Percentiles rank a stretch among this genome's conserved stretches.
Conservation (phyloP, 2,329 filamentous ascomycete species). For the Fonsecaea erecta region DNA sequence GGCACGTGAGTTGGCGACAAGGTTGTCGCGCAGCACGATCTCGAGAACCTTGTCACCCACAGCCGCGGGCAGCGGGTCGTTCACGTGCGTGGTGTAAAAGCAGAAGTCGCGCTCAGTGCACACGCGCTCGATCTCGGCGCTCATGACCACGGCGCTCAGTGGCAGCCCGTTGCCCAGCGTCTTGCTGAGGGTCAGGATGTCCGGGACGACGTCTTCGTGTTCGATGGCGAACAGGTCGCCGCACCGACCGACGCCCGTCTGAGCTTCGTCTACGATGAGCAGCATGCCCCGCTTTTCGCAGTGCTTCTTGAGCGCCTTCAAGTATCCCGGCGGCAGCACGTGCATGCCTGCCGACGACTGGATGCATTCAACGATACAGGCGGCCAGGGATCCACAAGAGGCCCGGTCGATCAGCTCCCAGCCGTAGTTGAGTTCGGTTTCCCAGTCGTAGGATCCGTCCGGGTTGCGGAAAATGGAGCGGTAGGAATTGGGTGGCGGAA, state of each 20-base stretch:
- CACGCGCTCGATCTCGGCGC: slow-evolving; percentile 56
- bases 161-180: slow-evolving; percentile 66
- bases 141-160: slow-evolving; percentile 62
- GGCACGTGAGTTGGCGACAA: slow-evolving; percentile 53
- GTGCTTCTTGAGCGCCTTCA: slow-evolving; percentile 59
- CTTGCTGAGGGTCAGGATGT: slow-evolving; percentile 66
- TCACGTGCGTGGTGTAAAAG: slow-evolving; percentile 66
- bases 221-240: slow-evolving; percentile 65
- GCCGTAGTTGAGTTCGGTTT: slow-evolving; percentile 66
- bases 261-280: slow-evolving; percentile 64
- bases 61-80: slow-evolving; percentile 65
- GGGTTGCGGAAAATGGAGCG: slow-evolving; percentile 64
- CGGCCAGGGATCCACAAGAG: slow-evolving; percentile 65
- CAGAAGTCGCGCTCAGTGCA: slow-evolving; percentile 57
- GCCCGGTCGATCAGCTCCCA: slow-evolving; percentile 65
- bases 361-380: slow-evolving; percentile 67
- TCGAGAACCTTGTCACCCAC: slow-evolving; percentile 67
- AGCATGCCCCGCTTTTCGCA: slow-evolving; percentile 62
- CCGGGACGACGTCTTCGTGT: slow-evolving; percentile 59
- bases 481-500: slow-evolving; percentile 66
- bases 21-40: slow-evolving; percentile 61
- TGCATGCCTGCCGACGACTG: slow-evolving; percentile 65
- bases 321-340: slow-evolving; percentile 63
- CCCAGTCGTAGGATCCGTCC: slow-evolving; percentile 68
- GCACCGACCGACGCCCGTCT: slow-evolving; percentile 62